phyloP scores from a whole-genome alignment of 257 asterid genomes.

The Solanum stenotomum region DNA sequence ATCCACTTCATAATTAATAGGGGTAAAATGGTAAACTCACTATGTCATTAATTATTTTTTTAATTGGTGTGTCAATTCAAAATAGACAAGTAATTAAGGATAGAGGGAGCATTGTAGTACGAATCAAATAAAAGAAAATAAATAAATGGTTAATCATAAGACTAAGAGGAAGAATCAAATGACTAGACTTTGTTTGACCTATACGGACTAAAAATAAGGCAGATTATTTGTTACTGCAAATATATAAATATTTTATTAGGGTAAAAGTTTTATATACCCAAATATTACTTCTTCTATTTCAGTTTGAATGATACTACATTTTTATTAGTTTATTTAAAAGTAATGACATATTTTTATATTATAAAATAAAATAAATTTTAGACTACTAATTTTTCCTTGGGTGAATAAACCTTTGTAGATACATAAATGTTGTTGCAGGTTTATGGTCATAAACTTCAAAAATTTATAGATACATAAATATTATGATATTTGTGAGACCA shows the following conservation, averaged over 20 bases:
- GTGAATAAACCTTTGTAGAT: background rate
- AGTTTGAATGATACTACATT: background rate
- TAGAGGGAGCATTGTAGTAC: background rate
- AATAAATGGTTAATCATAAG: background rate
- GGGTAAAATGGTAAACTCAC: too few species aligned
- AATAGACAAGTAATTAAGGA: too few species aligned
- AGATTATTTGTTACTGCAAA: background rate
- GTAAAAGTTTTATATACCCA: background rate
- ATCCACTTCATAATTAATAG: too few species aligned
- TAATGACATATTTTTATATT: background rate
- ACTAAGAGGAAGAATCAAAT: background rate
- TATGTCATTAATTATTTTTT: too few species aligned
- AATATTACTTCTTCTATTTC: background rate
- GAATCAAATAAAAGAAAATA: background rate
- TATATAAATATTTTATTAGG: background rate
- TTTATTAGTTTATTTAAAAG: background rate
- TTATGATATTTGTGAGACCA: background rate
- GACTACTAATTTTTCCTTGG: background rate
- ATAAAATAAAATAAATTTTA: background rate
- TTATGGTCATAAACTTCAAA: background rate
- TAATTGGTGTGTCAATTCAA: too few species aligned
- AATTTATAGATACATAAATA: background rate
- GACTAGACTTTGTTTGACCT: background rate
- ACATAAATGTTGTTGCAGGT: background rate
- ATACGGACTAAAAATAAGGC: background rate